Conservation (phyloP, 768 basidiomycete species). For the Rhizopogon sp. region DNA sequence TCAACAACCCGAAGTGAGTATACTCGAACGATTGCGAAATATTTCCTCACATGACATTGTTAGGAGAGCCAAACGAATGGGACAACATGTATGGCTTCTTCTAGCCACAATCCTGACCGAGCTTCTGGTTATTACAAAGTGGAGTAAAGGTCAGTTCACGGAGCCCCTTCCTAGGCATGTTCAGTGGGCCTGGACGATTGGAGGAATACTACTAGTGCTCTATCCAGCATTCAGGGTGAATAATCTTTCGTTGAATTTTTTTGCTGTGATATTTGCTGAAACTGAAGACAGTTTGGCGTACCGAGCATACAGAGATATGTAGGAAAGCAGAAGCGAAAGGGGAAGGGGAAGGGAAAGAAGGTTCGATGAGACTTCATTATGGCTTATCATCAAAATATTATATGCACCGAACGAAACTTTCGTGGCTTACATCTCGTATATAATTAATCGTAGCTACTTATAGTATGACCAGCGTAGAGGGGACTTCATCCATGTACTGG, state of each 20-base stretch:
- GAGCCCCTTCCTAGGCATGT: constrained; percentile 59
- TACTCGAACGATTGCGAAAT: neutral
- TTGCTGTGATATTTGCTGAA: constrained; percentile 5
- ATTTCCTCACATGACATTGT: constrained; percentile 3
- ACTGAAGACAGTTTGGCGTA: constrained; percentile 53
- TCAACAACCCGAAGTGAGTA: constrained; percentile 73
- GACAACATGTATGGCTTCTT: constrained; percentile 83
- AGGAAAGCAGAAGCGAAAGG: constrained; percentile 27
- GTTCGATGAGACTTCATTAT: constrained; percentile 12
- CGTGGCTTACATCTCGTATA: too few species aligned
- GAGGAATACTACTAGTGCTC: constrained; percentile 50
- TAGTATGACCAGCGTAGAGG: too few species aligned
- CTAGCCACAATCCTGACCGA: constrained; percentile 85
- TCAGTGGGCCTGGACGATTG: constrained; percentile 63
- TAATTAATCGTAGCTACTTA: neutral
- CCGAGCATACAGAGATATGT: constrained; percentile 53
- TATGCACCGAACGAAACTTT: too few species aligned
- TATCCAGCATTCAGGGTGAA: constrained; percentile 69
- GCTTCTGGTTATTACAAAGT: constrained; percentile 75
- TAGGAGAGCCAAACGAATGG: constrained; percentile 84
- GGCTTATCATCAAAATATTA: neutral
- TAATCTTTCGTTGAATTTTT: constrained; percentile 5
- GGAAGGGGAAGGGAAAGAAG: constrained; percentile 27
- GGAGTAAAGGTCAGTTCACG: constrained; percentile 68
- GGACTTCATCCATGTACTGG: too few species aligned